These are phyloP conservation scores for Grosmannia clavigera DNA, from an alignment of 2,329 filamentous ascomycete genomes.

Conservation along the genomic window DNA sequence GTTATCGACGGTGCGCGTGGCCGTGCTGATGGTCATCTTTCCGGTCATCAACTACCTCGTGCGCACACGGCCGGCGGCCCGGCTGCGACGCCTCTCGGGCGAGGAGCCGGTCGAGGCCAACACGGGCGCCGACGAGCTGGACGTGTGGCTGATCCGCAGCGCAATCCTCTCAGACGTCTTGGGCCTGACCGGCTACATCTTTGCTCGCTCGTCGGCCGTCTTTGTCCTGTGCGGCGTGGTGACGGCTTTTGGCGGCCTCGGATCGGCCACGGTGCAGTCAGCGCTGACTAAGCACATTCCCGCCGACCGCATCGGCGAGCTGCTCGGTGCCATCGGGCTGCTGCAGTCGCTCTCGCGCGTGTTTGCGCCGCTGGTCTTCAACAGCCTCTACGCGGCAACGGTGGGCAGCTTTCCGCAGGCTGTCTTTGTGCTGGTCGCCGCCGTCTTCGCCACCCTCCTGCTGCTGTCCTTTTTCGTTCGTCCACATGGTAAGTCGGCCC, in stretches of 20 bases:
- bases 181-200: conserved; percentile 63
- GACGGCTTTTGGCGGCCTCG: conserved; percentile 71
- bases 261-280: conserved; percentile 71
- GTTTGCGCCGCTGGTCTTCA: conserved; percentile 70
- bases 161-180: conserved; percentile 65
- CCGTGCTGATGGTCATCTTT: conserved; percentile 61
- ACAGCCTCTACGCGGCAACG: conserved; percentile 72
- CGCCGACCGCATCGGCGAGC: conserved; percentile 64
- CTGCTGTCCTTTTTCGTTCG: conserved; percentile 57
- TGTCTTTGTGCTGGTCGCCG: conserved; percentile 64
- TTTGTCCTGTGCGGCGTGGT: conserved; percentile 64
- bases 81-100: conserved; percentile 26
- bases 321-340: conserved; percentile 80
- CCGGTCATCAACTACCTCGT: conserved; percentile 67
- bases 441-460: conserved; percentile 54
- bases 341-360: conserved; percentile 74
- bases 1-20: conserved; percentile 65
- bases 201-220: conserved; percentile 46
- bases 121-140: conserved; percentile 62
- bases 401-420: conserved; percentile 68
- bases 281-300: conserved; percentile 86
- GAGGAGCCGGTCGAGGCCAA: conserved; percentile 34
- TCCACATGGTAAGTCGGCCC: conserved; percentile 53
- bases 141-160: conserved; percentile 62
- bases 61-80: conserved; percentile 40